A percentile compares a stretch with the other conserved stretches of the same genome.
Conservation (phyloP, 1,284 basidiomycete genomes). For the Hemileia vastatrix region DNA sequence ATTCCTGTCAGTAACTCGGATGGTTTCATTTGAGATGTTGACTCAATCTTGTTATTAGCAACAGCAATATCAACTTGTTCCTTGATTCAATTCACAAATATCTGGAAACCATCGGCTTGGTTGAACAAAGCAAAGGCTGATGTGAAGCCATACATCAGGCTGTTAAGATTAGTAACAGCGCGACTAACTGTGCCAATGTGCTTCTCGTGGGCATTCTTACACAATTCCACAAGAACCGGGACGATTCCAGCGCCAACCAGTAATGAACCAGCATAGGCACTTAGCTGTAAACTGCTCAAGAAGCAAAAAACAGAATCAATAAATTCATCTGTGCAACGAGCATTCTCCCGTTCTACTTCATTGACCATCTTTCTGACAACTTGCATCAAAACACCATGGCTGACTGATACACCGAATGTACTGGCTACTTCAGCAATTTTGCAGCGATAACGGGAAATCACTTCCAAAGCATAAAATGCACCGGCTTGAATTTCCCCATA, state of each 20-base stretch:
- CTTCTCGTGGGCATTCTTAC: conserved; percentile 62
- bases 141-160: conserved; percentile 75
- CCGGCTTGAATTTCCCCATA: conserved; percentile 62
- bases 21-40: not conserved
- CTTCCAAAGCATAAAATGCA: conserved; percentile 79
- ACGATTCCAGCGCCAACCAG: conserved; percentile 88
- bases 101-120: conserved; percentile 71
- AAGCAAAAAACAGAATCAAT: conserved; percentile 78
- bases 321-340: conserved; percentile 50
- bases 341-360: conserved; percentile 50
- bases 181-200: conserved; percentile 63
- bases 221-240: conserved; percentile 74
- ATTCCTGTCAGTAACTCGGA: conserved; percentile 11
- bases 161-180: conserved; percentile 74
- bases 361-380: conserved; percentile 67
- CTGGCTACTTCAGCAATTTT: conserved; percentile 79
- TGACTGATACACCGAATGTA: conserved; percentile 87
- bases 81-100: conserved; percentile 53
- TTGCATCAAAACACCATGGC: conserved; percentile 86
- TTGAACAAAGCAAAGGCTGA: conserved; percentile 83
- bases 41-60: conserved; percentile 24
- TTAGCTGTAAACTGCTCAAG: conserved; percentile 74
- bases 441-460: conserved; percentile 69
- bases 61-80: conserved; percentile 27
- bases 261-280: conserved; percentile 76